phyloP scores from a whole-genome alignment of 805 yeast genomes.

The Blastobotrys peoriensis region DNA sequence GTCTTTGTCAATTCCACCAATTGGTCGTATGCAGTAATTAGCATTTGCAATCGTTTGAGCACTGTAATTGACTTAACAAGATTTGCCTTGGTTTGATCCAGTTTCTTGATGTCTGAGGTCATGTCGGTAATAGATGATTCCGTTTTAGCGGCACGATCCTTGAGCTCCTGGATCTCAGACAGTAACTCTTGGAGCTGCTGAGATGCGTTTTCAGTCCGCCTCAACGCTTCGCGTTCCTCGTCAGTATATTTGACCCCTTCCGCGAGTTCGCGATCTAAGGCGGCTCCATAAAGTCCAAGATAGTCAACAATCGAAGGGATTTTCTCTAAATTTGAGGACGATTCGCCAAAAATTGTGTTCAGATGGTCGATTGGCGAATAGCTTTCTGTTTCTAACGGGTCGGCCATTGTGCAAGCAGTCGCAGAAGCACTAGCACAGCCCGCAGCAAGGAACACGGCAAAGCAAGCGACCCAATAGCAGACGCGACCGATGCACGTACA shows the following conservation, averaged over 20 bases:
- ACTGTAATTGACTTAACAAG: constrained; percentile 80
- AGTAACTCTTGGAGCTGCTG: constrained; percentile 35
- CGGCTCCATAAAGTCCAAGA: constrained; percentile 45
- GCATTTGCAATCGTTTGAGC: constrained; percentile 79
- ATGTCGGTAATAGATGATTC: constrained; percentile 57
- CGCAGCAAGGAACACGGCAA: too few relatives aligned
- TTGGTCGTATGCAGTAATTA: constrained; percentile 65
- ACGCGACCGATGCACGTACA: too few relatives aligned
- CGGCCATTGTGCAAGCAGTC: constrained; percentile 3
- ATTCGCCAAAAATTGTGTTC: constrained; percentile 41
- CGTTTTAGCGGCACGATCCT: constrained; percentile 45
- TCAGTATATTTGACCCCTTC: constrained; percentile 35
- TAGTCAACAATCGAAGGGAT: constrained; percentile 46
- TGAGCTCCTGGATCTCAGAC: constrained; percentile 42
- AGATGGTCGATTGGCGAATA: constrained; percentile 55
- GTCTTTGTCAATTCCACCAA: constrained; percentile 43
- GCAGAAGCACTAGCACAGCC: too few relatives aligned
- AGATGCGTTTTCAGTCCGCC: constrained; percentile 23
- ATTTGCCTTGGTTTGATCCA: constrained; percentile 81
- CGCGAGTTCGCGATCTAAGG: constrained; percentile 42
- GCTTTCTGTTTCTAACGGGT: constrained; percentile 30
- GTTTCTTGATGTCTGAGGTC: constrained; percentile 68
- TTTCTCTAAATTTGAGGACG: constrained; percentile 43
- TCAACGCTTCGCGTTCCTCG: constrained; percentile 18
- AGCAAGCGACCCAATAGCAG: too few relatives aligned